Evolutionary conservation across 1,284 basidiomycete species (phyloP).

Genomic region (Ganoderma lucidum): DNA sequence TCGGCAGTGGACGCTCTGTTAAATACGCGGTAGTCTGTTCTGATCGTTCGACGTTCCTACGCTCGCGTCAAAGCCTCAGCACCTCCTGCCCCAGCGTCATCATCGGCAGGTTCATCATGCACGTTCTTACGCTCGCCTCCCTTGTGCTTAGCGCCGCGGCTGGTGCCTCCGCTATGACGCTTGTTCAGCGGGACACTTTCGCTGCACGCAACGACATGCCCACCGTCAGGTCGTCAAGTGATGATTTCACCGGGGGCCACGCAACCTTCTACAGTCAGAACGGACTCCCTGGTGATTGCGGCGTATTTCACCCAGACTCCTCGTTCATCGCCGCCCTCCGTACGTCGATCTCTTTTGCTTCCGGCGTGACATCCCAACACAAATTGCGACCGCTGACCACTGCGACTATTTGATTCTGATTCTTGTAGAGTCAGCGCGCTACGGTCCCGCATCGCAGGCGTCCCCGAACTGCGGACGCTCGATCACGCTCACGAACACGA

Average conservation of each 20-base stretch:
- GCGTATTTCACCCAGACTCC: background rate
- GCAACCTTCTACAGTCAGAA: background rate
- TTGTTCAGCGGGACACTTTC: background rate
- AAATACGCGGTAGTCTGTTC: background rate
- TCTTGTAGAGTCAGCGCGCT: background rate
- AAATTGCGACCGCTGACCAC: background rate
- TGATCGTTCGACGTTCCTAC: background rate
- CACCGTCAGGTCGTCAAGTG: background rate
- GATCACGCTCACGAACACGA: slow-evolving; percentile 70
- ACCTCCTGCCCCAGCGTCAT: background rate
- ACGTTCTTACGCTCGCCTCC: background rate
- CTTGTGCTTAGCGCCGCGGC: background rate
- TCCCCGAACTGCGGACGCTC: slow-evolving; percentile 72
- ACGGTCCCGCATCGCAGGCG: background rate
- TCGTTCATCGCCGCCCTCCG: background rate
- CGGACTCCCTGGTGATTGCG: background rate
- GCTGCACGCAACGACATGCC: background rate
- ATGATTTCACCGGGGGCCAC: background rate
- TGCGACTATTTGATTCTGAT: no score
- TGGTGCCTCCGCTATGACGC: background rate
- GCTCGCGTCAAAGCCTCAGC: background rate
- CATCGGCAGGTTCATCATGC: background rate
- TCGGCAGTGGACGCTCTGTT: background rate
- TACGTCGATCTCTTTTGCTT: background rate
- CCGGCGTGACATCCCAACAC: background rate